A percentile compares a stretch with the other conserved stretches of the same genome.
Conservation (phyloP, 129 eudicot genomes). For the Centella asiatica region DNA sequence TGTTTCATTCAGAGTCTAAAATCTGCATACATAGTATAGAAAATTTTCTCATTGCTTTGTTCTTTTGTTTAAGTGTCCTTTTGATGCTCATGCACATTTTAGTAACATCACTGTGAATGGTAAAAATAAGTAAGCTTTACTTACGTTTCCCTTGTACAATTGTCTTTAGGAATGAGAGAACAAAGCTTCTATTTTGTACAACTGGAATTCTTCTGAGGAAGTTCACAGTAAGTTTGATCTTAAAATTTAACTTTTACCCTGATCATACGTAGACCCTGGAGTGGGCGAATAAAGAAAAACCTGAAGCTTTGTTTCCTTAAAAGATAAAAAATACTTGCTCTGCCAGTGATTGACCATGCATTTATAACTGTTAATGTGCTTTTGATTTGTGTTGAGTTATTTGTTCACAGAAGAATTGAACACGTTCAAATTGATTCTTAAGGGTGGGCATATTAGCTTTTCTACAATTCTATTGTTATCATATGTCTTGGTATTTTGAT, state of each 20-base stretch:
- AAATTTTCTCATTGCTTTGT: too few relatives aligned
- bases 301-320: too few relatives aligned
- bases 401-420: neutral
- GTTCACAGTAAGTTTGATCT: conserved; percentile 55
- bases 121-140: neutral
- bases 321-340: neutral
- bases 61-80: too few relatives aligned
- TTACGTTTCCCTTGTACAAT: neutral
- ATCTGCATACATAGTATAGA: too few relatives aligned
- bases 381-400: neutral
- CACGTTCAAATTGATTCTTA: neutral
- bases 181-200: conserved; percentile 97
- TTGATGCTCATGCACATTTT: neutral
- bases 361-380: neutral
- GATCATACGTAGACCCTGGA: too few relatives aligned
- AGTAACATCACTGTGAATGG: neutral
- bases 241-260: conserved; percentile 5
- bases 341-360: neutral
- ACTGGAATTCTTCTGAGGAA: conserved; percentile 95
- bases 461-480: neutral
- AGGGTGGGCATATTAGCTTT: neutral
- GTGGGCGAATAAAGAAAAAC: too few relatives aligned
- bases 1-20: too few relatives aligned
- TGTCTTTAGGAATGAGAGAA: conserved; percentile 67
- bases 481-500: neutral